These are phyloP conservation scores for Galium porrigens DNA, from an alignment of 305 asterid species.

Conservation along the genomic window DNA sequence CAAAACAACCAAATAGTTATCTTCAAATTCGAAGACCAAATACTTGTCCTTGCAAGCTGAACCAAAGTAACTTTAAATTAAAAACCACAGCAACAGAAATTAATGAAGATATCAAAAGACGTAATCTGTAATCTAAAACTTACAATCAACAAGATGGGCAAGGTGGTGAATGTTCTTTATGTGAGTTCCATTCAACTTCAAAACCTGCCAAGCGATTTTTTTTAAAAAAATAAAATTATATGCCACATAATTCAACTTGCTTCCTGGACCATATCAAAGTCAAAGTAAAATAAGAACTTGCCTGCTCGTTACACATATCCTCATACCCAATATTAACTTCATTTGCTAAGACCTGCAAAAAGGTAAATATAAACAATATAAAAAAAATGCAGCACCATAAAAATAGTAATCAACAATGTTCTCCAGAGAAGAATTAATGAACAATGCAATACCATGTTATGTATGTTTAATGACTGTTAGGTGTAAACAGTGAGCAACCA, in stretches of 20 bases:
- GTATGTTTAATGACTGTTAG: no score
- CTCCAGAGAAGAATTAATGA: no score
- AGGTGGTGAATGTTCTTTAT: conserved; percentile 84
- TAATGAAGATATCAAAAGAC: neutral
- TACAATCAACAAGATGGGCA: conserved; percentile 83
- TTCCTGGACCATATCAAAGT: neutral
- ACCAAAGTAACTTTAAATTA: neutral
- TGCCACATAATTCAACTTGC: neutral
- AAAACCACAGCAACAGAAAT: neutral
- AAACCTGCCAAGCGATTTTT: conserved; percentile 44
- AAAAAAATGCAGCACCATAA: neutral
- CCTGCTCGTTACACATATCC: conserved; percentile 94
- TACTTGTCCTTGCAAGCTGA: conserved; percentile 61
- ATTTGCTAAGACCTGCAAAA: conserved; percentile 66
- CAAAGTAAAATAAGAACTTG: conserved; percentile 20
- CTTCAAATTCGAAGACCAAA: conserved; percentile 76
- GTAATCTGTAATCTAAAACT: conserved; percentile 16
- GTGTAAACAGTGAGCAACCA: no score
- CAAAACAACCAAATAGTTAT: conserved; percentile 65
- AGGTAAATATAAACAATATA: neutral
- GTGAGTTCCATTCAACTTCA: conserved; percentile 66
- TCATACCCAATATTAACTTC: conserved; percentile 92
- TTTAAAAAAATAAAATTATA: neutral
- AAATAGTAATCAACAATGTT: neutral
- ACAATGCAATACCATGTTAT: no score